phyloP scores from a whole-genome alignment of 2,329 filamentous ascomycete species.

The Aspergillus costaricaensis region DNA sequence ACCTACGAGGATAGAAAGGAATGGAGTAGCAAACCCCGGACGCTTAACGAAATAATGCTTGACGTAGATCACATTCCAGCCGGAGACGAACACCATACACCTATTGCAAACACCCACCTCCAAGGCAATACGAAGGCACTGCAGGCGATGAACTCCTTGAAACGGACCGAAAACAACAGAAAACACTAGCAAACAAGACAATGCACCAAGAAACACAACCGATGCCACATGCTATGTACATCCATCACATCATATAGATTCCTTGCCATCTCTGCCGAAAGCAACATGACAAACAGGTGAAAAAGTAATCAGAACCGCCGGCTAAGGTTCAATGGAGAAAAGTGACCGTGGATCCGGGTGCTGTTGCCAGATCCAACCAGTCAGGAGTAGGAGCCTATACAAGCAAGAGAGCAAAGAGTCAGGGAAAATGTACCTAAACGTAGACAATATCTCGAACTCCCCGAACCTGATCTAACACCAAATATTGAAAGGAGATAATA shows the following conservation, averaged over 20 bases:
- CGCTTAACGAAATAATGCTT: constrained; percentile 2
- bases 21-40: too few relatives aligned
- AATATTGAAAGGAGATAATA: not conserved
- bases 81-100: constrained; percentile 36
- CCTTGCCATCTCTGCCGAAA: constrained; percentile 11
- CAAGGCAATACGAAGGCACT: constrained; percentile 25
- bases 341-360: not conserved
- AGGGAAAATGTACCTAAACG: constrained; percentile 15
- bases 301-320: constrained; percentile 1
- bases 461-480: constrained; percentile 18
- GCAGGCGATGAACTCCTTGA: constrained; percentile 23
- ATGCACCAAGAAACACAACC: constrained; percentile 27
- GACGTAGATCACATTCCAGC: constrained; percentile 32
- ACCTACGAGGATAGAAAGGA: not conserved
- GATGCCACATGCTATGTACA: constrained; percentile 38
- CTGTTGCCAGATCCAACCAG: not conserved
- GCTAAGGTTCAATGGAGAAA: constrained; percentile 3
- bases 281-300: constrained; percentile 12
- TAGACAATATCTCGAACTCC: constrained; percentile 14
- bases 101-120: constrained; percentile 31
- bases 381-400: constrained; percentile 20
- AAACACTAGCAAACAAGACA: constrained; percentile 23
- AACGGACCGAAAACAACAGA: constrained; percentile 26
- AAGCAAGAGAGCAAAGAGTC: constrained; percentile 10
- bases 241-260: constrained; percentile 38